These are phyloP conservation scores for Aspergillus tanneri DNA, from an alignment of 2,329 filamentous ascomycete genomes.

Conservation along the genomic window DNA sequence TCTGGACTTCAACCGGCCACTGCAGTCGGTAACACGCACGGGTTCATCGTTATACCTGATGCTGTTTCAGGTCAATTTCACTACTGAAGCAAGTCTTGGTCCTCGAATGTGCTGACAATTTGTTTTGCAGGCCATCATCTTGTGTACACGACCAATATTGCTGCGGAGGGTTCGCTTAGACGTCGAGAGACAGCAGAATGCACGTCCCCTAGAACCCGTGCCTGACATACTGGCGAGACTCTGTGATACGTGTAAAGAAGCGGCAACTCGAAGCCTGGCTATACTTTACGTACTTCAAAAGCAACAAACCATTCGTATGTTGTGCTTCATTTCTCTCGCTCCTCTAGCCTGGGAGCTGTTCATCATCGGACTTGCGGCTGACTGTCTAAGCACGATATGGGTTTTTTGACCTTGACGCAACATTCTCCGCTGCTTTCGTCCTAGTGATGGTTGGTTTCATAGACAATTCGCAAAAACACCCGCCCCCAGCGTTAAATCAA, in stretches of 20 bases:
- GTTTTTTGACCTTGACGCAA: slow-evolving; percentile 25
- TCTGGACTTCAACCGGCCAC: slow-evolving; percentile 19
- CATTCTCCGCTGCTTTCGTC: slow-evolving; percentile 25
- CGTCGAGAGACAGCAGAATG: slow-evolving; percentile 12
- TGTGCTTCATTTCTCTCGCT: background rate
- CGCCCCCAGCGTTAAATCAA: slow-evolving; percentile 15
- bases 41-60: slow-evolving; percentile 24
- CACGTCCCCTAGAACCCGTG: slow-evolving; percentile 1
- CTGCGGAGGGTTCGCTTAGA: slow-evolving; percentile 18
- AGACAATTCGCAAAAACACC: slow-evolving; percentile 9
- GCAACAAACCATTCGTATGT: slow-evolving; percentile 20
- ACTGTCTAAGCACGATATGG: slow-evolving; percentile 17
- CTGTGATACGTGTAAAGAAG: slow-evolving; percentile 24
- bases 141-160: slow-evolving; percentile 22
- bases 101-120: background rate
- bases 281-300: slow-evolving; percentile 19
- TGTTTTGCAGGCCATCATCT: slow-evolving; percentile 19
- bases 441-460: slow-evolving; percentile 22
- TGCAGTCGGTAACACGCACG: slow-evolving; percentile 20
- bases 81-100: background rate
- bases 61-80: slow-evolving; percentile 20
- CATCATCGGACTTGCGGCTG: background rate
- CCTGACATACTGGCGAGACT: slow-evolving; percentile 14
- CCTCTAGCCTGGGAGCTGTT: no score
- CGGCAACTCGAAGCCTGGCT: slow-evolving; percentile 19